These are phyloP conservation scores for Leishmania braziliensis DNA, from an alignment of 208 protist genomes.

Conservation along the genomic window DNA sequence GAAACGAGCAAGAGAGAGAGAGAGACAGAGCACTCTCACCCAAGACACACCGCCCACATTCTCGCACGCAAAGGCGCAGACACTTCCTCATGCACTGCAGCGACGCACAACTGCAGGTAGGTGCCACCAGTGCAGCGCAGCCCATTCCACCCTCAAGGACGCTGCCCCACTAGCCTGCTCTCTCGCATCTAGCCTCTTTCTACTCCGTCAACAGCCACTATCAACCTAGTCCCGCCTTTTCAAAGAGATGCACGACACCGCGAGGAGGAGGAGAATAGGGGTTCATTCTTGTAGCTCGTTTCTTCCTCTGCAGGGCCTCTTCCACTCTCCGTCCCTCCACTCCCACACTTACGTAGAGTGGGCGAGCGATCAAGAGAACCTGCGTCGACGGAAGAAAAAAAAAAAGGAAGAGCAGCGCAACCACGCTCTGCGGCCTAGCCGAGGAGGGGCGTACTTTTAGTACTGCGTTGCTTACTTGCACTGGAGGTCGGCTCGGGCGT, in stretches of 20 bases:
- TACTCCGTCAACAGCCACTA: constrained; percentile 19
- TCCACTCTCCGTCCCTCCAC: background rate
- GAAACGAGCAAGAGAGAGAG: background rate
- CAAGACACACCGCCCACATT: background rate
- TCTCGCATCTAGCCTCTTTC: background rate
- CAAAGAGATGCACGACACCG: background rate
- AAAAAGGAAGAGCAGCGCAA: background rate
- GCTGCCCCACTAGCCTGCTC: background rate
- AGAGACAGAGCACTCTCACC: background rate
- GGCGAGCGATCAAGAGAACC: background rate
- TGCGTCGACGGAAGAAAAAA: background rate
- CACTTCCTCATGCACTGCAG: background rate
- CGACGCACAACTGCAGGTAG: background rate
- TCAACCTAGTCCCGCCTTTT: background rate
- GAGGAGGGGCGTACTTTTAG: background rate
- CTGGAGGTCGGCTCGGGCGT: background rate
- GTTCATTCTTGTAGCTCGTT: too few species aligned
- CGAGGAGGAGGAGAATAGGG: background rate
- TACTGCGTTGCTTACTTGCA: background rate
- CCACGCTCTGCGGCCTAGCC: background rate
- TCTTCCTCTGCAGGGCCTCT: too few species aligned
- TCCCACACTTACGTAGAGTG: background rate
- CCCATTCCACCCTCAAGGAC: background rate
- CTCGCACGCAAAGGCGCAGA: background rate
- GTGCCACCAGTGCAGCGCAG: background rate